A percentile compares a stretch with the other conserved stretches of the same genome.
Conservation (phyloP, 2,329 filamentous ascomycete species). For the Diaporthe sp. region DNA sequence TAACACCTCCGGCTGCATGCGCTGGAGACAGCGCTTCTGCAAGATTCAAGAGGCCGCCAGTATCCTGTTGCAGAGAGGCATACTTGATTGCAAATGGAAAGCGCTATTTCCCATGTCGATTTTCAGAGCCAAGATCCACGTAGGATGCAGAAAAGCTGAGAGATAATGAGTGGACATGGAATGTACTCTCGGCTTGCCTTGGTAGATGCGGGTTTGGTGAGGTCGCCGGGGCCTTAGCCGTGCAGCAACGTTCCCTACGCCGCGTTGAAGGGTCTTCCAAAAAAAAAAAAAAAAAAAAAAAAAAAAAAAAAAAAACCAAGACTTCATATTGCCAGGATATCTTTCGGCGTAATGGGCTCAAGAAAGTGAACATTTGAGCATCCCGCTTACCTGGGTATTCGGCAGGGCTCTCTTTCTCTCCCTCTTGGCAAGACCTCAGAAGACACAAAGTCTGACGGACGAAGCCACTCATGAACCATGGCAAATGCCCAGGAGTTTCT, state of each 20-base stretch:
- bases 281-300: too few species aligned
- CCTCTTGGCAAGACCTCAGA: not conserved
- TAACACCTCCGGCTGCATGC: not conserved
- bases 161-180: not conserved
- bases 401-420: not conserved
- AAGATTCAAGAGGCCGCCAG: not conserved
- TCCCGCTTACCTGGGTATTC: not conserved
- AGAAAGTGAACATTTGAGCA: not conserved
- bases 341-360: not conserved
- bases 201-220: not conserved
- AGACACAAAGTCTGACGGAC: not conserved
- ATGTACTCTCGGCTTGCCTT: not conserved
- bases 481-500: not conserved
- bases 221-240: not conserved
- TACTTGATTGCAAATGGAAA: not conserved
- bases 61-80: not conserved
- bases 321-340: not conserved
- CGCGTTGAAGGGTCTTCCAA: not conserved
- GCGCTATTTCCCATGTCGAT: not conserved
- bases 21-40: not conserved
- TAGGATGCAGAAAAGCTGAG: not conserved
- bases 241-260: not conserved
- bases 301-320: too few species aligned
- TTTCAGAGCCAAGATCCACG: not conserved
- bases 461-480: not conserved